These are phyloP conservation scores for Chrysanthemum seticuspe DNA, from an alignment of 129 eudicot genomes.

Conservation along the genomic window DNA sequence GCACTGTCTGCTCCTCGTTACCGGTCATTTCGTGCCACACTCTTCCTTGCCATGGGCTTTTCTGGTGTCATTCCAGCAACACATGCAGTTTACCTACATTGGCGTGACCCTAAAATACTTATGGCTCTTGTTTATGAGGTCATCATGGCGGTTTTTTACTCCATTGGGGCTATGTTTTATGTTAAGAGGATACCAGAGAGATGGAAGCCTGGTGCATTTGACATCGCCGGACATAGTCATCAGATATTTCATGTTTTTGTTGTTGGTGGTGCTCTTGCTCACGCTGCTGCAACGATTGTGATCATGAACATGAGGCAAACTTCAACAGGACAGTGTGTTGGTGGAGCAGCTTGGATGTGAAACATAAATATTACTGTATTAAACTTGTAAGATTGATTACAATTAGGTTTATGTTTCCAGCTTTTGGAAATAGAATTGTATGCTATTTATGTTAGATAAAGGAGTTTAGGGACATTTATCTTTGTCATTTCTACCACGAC, in stretches of 20 bases:
- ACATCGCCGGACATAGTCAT: constrained; percentile 92
- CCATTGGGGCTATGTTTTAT: constrained; percentile 65
- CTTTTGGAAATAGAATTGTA: constrained; percentile 21
- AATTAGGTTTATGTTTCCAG: constrained; percentile 7
- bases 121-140: constrained; percentile 67
- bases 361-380: not conserved
- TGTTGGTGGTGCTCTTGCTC: constrained; percentile 85
- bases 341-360: constrained; percentile 35
- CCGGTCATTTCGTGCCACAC: constrained; percentile 64
- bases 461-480: constrained; percentile 17
- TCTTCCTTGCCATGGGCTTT: constrained; percentile 88
- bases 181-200: constrained; percentile 79
- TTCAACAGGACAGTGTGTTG: constrained; percentile 34
- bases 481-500: constrained; percentile 5
- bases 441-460: constrained; percentile 1
- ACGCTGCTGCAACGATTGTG: constrained; percentile 66
- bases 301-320: constrained; percentile 76
- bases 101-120: constrained; percentile 47
- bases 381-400: not conserved
- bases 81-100: constrained; percentile 59
- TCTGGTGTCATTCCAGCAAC: constrained; percentile 83
- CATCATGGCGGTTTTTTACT: constrained; percentile 63
- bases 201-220: constrained; percentile 90
- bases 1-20: constrained; percentile 62
- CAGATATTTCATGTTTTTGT: constrained; percentile 91